These are phyloP conservation scores for Puccinia polysora DNA, from an alignment of 1,284 basidiomycete species.

Conservation along the genomic window DNA sequence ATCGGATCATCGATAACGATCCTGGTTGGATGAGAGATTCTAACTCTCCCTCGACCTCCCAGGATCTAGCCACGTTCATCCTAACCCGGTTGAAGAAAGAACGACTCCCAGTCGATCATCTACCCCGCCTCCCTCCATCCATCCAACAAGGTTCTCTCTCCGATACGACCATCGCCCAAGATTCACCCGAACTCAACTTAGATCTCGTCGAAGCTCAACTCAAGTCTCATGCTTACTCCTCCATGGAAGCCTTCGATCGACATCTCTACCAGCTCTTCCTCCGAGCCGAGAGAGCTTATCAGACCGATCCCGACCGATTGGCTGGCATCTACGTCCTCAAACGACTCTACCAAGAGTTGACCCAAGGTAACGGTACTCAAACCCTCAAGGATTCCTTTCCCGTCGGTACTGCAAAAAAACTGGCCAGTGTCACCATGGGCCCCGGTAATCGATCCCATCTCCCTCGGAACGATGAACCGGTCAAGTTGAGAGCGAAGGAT, in stretches of 20 bases:
- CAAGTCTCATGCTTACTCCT: neutral
- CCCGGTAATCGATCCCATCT: slow-evolving; percentile 69
- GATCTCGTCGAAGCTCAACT: slow-evolving; percentile 13
- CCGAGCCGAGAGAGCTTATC: slow-evolving; percentile 13
- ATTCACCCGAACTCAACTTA: slow-evolving; percentile 18
- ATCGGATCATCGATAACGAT: slow-evolving; percentile 25
- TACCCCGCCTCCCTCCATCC: neutral
- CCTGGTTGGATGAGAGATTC: slow-evolving; percentile 34
- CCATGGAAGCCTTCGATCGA: slow-evolving; percentile 25
- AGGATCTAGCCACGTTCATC: slow-evolving; percentile 11
- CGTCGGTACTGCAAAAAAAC: slow-evolving; percentile 62
- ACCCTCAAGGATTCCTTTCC: slow-evolving; percentile 57
- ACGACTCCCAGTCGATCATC: slow-evolving; percentile 18
- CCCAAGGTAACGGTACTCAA: slow-evolving; percentile 55
- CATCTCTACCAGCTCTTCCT: slow-evolving; percentile 23
- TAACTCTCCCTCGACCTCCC: slow-evolving; percentile 10
- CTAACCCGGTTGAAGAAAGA: slow-evolving; percentile 21
- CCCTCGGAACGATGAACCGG: slow-evolving; percentile 55
- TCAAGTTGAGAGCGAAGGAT: slow-evolving; percentile 65
- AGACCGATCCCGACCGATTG: slow-evolving; percentile 27
- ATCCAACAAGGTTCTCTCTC: neutral
- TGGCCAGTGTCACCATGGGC: slow-evolving; percentile 71
- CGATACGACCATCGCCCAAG: slow-evolving; percentile 19
- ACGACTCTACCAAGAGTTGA: slow-evolving; percentile 71
- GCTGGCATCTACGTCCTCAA: slow-evolving; percentile 50